Percentiles rank a stretch among this genome's conserved stretches.
phyloP scores from a whole-genome alignment of 2,329 filamentous ascomycete genomes.

The Fusarium bulbicola region DNA sequence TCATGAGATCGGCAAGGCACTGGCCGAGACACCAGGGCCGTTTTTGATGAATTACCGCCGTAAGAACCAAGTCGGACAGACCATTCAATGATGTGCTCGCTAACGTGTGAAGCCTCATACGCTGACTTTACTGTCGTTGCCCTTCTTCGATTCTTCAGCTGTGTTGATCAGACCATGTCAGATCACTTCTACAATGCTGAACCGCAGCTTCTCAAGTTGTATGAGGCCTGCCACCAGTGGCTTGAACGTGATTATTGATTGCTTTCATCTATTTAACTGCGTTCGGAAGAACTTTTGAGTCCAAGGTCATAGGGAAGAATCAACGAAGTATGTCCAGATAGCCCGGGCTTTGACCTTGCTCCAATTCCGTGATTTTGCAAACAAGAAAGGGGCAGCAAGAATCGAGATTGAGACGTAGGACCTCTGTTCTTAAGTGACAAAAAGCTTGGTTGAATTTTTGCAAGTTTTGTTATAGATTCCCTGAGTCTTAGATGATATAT shows the following conservation, averaged over 20 bases:
- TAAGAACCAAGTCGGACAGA: background rate
- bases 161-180: background rate
- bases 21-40: background rate
- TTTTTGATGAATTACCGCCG: background rate
- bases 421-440: background rate
- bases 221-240: background rate
- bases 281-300: background rate
- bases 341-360: too few relatives aligned
- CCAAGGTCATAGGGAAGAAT: background rate
- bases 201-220: background rate
- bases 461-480: background rate
- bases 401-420: background rate
- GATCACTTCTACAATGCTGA: background rate
- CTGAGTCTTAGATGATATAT: background rate
- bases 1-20: background rate
- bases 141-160: background rate
- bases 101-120: background rate
- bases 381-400: background rate
- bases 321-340: background rate
- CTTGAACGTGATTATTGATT: background rate
- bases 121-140: background rate
- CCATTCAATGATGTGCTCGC: rapidly evolving
- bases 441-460: rapidly evolving
- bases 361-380: background rate
- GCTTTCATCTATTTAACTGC: background rate